Evolutionary conservation across 495 filamentous ascomycete genomes (phyloP).

Genomic region (Tuber borchii): DNA sequence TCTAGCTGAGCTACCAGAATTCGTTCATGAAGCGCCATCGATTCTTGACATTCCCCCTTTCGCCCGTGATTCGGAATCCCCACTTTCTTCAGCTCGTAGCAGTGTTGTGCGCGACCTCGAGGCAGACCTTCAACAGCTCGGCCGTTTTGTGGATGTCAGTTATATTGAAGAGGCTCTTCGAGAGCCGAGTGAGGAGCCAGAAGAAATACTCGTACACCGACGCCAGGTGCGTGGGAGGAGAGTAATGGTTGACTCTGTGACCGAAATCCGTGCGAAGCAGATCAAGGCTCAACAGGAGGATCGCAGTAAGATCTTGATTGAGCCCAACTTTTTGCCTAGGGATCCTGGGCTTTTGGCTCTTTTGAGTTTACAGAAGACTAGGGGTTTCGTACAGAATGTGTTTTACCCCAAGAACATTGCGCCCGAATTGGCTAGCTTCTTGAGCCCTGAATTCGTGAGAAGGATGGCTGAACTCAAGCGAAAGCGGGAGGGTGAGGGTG

Average conservation of each 20-base stretch:
- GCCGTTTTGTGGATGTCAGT: constrained; percentile 46
- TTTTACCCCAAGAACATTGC: constrained; percentile 55
- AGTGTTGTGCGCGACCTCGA: constrained; percentile 55
- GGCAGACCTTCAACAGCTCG: constrained; percentile 47
- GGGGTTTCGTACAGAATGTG: constrained; percentile 71
- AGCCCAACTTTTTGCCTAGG: constrained; percentile 69
- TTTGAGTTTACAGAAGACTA: constrained; percentile 82
- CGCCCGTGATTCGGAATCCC: constrained; percentile 58
- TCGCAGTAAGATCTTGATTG: constrained; percentile 71
- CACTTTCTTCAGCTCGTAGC: constrained; percentile 55
- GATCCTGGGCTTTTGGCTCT: constrained; percentile 78
- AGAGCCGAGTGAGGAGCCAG: constrained; percentile 51
- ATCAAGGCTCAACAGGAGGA: constrained; percentile 76
- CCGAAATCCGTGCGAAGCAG: constrained; percentile 48
- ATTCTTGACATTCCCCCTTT: constrained; percentile 40
- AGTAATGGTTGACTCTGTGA: constrained; percentile 38
- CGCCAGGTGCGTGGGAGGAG: constrained; percentile 49
- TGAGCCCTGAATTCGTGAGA: constrained; percentile 73
- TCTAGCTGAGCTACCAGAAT: constrained; percentile 15
- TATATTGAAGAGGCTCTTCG: constrained; percentile 48
- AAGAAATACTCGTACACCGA: constrained; percentile 49
- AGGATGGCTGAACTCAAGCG: constrained; percentile 77
- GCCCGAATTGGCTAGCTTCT: constrained; percentile 76
- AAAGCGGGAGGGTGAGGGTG: constrained; percentile 80
- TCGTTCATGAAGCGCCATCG: constrained; percentile 11